A percentile compares a stretch with the other conserved stretches of the same genome.
phyloP scores from a whole-genome alignment of 2,329 filamentous ascomycete species.

The Parastagonospora nodorum region DNA sequence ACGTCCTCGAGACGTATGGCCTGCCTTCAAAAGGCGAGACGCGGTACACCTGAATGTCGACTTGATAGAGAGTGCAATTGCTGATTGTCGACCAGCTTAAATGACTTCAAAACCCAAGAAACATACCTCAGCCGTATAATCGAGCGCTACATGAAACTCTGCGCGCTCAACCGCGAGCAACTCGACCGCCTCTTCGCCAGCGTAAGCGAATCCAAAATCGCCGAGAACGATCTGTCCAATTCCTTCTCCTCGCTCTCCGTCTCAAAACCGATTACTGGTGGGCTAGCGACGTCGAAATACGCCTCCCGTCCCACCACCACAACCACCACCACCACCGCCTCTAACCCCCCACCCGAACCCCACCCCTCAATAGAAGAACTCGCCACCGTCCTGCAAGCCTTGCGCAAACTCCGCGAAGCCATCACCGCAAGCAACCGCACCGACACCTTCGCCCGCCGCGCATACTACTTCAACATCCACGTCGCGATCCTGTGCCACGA shows the following conservation, averaged over 20 bases:
- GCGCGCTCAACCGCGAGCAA: constrained; percentile 73
- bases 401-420: constrained; percentile 90
- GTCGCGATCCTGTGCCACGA: constrained; percentile 80
- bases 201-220: constrained; percentile 49
- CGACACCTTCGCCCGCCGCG: constrained; percentile 83
- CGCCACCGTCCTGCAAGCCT: constrained; percentile 75
- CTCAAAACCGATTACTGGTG: constrained; percentile 4
- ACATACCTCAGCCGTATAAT: constrained; percentile 85
- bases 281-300: constrained; percentile 13
- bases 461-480: constrained; percentile 89
- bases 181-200: constrained; percentile 77
- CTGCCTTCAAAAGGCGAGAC: constrained; percentile 90
- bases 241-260: constrained; percentile 22
- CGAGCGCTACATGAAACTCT: constrained; percentile 88
- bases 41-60: constrained; percentile 59
- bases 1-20: constrained; percentile 80
- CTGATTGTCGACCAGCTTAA: constrained; percentile 27
- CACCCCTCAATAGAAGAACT: constrained; percentile 60
- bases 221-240: constrained; percentile 12
- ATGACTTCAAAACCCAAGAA: constrained; percentile 77
- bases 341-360: constrained; percentile 35
- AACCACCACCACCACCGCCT: constrained; percentile 17
- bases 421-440: constrained; percentile 77
- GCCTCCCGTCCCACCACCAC: constrained; percentile 15
- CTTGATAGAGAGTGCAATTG: background rate